These are phyloP conservation scores for Teratosphaeria epicoccoides DNA, from an alignment of 2,329 filamentous ascomycete species.

Conservation along the genomic window DNA sequence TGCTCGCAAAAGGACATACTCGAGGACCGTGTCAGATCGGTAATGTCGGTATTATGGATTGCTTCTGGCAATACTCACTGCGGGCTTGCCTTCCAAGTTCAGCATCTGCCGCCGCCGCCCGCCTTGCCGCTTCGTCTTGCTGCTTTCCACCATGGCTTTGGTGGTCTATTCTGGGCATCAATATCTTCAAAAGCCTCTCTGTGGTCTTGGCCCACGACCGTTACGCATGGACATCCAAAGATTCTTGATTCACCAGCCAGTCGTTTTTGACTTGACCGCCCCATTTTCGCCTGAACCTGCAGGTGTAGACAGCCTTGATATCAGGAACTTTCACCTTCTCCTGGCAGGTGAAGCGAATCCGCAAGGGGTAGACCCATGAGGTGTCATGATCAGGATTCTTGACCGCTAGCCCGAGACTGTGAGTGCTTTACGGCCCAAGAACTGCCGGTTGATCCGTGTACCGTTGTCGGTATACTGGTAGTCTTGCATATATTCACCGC, in stretches of 20 bases:
- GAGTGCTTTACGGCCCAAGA: background rate
- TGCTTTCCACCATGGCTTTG: background rate
- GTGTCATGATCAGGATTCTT: background rate
- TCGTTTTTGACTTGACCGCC: background rate
- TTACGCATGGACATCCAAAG: background rate
- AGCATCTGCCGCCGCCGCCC: background rate
- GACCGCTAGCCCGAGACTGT: too few species aligned
- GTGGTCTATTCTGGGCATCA: background rate
- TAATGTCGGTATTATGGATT: background rate
- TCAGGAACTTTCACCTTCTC: background rate
- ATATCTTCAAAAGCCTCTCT: background rate
- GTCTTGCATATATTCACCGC: background rate
- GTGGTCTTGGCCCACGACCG: background rate
- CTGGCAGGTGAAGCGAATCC: background rate
- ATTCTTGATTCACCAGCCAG: background rate
- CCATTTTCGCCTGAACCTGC: background rate
- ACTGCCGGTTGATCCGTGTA: background rate
- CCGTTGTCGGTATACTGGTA: too few species aligned
- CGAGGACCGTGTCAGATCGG: background rate
- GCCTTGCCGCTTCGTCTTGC: background rate
- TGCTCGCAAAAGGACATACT: background rate
- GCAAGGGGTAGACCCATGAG: background rate
- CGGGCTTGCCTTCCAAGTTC: background rate
- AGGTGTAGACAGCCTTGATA: background rate
- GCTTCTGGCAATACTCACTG: background rate